phyloP scores from a whole-genome alignment of 2,329 filamentous ascomycete species.

The Drechslerella stenobrocha region DNA sequence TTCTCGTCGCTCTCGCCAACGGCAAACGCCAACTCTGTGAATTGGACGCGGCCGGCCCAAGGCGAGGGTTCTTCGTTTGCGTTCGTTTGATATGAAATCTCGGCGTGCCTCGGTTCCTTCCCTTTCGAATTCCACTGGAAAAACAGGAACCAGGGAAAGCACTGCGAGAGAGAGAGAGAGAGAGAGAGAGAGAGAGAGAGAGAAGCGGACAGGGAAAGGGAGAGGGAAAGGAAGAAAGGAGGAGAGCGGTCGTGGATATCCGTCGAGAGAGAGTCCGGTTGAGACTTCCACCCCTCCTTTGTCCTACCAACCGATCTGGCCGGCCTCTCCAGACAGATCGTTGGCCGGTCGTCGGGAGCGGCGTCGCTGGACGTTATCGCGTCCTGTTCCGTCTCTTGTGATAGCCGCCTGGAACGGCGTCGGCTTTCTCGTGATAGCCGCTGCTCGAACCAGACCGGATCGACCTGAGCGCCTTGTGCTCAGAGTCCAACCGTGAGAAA shows the following conservation, averaged over 20 bases:
- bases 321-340: neutral
- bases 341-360: neutral
- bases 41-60: neutral
- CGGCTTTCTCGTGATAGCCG: neutral
- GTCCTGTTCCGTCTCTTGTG: neutral
- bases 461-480: no score
- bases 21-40: neutral
- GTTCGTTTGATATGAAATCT: neutral
- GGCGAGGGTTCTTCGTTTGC: slow-evolving; percentile 1
- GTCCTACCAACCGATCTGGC: no score
- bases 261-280: no score
- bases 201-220: no score
- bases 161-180: no score
- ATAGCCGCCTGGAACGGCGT: neutral
- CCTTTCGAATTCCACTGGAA: neutral
- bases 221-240: no score
- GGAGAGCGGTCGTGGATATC: no score
- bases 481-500: no score
- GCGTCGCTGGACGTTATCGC: neutral
- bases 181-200: no score
- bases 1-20: neutral
- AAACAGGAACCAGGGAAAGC: no score
- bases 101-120: slow-evolving; percentile 5
- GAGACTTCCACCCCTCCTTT: no score
- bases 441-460: no score